These are phyloP conservation scores for Phytophthora europaea DNA, from an alignment of 352 stramenopile genomes.

Conservation along the genomic window DNA sequence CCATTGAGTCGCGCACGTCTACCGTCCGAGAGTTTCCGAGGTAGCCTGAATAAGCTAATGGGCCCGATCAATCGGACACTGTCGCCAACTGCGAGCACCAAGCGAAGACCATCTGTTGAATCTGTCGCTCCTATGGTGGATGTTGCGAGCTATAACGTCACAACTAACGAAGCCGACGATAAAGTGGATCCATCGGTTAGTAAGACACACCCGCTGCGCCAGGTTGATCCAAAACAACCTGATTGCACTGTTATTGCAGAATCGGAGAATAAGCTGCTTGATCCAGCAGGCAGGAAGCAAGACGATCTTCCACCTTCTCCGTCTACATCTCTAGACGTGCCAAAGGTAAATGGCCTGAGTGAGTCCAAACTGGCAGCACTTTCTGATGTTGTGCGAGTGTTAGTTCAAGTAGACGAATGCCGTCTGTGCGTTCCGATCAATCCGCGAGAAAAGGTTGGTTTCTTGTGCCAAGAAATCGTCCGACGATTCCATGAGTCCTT, in stretches of 20 bases:
- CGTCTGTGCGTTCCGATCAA: conserved; percentile 69
- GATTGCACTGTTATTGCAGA: not conserved
- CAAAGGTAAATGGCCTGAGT: conserved; percentile 23
- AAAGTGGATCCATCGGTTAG: not conserved
- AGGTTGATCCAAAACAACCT: not conserved
- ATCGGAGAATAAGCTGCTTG: conserved; percentile 1
- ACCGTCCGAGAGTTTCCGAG: conserved; percentile 32
- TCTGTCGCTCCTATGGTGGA: conserved; percentile 23
- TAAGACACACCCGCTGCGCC: conserved; percentile 16
- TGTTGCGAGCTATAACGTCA: conserved; percentile 22
- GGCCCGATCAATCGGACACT: conserved; percentile 33
- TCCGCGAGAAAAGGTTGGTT: conserved; percentile 51
- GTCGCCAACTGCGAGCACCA: conserved; percentile 16
- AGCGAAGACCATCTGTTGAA: conserved; percentile 18
- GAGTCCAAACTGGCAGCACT: conserved; percentile 30
- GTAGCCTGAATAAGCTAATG: conserved; percentile 36
- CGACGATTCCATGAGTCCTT: conserved; percentile 76
- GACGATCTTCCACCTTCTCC: not conserved
- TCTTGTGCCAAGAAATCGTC: conserved; percentile 64
- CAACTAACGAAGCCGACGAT: not conserved
- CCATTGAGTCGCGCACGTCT: conserved; percentile 29
- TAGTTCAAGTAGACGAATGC: conserved; percentile 66
- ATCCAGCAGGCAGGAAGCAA: not conserved
- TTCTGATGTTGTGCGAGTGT: conserved; percentile 54
- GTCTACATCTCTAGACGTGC: not conserved